These are phyloP conservation scores for Lipomyces sp. DNA, from an alignment of 805 yeast genomes.

Conservation along the genomic window DNA sequence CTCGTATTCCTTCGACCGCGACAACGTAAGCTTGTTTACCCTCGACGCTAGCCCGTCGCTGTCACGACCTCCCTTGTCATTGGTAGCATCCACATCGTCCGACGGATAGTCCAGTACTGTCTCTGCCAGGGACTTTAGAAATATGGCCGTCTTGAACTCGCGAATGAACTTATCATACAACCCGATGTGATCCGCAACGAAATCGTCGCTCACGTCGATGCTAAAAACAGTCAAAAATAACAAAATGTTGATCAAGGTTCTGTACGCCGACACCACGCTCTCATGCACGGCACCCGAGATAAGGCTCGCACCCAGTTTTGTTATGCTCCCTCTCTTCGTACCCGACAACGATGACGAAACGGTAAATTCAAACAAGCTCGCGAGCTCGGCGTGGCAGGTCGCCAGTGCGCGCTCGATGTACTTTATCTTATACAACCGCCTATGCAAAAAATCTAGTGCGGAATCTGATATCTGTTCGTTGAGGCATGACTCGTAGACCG, in stretches of 20 bases:
- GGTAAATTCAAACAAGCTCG: neutral
- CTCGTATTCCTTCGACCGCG: neutral
- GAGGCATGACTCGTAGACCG: slow-evolving; percentile 20
- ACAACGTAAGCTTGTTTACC: slow-evolving; percentile 3
- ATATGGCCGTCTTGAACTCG: neutral
- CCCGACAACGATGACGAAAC: slow-evolving; percentile 9
- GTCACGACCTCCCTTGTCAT: too few relatives aligned
- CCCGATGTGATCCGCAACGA: slow-evolving; percentile 9
- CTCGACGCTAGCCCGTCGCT: slow-evolving; percentile 1
- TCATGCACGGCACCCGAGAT: slow-evolving; percentile 4
- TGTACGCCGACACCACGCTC: neutral
- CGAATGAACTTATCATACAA: slow-evolving; percentile 10
- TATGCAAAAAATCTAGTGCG: slow-evolving; percentile 23
- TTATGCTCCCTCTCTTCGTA: slow-evolving; percentile 9
- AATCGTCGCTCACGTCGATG: slow-evolving; percentile 17
- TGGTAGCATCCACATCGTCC: neutral
- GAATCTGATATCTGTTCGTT: slow-evolving; percentile 26
- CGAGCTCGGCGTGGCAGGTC: slow-evolving; percentile 7
- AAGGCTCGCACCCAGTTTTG: slow-evolving; percentile 7
- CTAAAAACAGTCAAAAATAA: slow-evolving; percentile 19
- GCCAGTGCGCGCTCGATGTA: slow-evolving; percentile 20
- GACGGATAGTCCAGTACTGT: neutral
- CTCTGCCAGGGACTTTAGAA: slow-evolving; percentile 11
- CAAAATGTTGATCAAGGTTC: slow-evolving; percentile 12
- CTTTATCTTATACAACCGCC: slow-evolving; percentile 10